A percentile compares a stretch with the other conserved stretches of the same genome.
Conservation (phyloP, 345 rosid species). For the Pugionium cornutum region DNA sequence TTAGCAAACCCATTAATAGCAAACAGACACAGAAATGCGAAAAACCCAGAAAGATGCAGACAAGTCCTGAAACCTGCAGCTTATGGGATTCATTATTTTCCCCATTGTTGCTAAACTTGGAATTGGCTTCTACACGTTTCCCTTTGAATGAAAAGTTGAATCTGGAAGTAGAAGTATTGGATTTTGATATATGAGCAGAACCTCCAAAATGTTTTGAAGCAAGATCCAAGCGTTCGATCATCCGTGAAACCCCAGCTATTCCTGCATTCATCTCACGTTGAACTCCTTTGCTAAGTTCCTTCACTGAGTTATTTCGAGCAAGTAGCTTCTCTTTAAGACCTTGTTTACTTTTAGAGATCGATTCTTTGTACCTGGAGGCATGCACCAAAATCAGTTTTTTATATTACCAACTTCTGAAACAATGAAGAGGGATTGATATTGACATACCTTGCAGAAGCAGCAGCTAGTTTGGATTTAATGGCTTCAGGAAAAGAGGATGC, state of each 20-base stretch:
- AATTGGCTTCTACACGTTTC: constrained; percentile 47
- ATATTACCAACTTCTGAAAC: constrained; percentile 7
- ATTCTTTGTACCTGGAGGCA: constrained; percentile 72
- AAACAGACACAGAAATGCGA: background rate
- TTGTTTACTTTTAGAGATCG: constrained; percentile 71
- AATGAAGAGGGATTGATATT: constrained; percentile 4
- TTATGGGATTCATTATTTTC: constrained; percentile 30
- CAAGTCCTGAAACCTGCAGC: constrained; percentile 31
- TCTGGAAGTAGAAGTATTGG: constrained; percentile 40
- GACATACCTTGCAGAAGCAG: constrained; percentile 70
- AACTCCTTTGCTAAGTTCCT: constrained; percentile 88
- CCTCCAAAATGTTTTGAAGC: constrained; percentile 57
- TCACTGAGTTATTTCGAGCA: constrained; percentile 70
- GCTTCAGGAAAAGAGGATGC: constrained; percentile 65
- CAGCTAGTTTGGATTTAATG: constrained; percentile 64
- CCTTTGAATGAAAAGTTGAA: constrained; percentile 52
- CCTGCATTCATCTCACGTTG: constrained; percentile 88
- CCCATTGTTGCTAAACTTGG: constrained; percentile 30
- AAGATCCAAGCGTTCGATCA: constrained; percentile 77
- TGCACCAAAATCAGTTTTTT: constrained; percentile 1
- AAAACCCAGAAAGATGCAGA: no score
- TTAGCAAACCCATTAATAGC: constrained; percentile 19
- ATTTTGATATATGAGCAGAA: constrained; percentile 38
- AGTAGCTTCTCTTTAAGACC: constrained; percentile 83
- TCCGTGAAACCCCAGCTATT: constrained; percentile 73